Percentiles rank a stretch among this genome's conserved stretches.
Evolutionary conservation across 2,329 filamentous ascomycete species (phyloP).

Genomic region (Raffaelea albimanens): DNA sequence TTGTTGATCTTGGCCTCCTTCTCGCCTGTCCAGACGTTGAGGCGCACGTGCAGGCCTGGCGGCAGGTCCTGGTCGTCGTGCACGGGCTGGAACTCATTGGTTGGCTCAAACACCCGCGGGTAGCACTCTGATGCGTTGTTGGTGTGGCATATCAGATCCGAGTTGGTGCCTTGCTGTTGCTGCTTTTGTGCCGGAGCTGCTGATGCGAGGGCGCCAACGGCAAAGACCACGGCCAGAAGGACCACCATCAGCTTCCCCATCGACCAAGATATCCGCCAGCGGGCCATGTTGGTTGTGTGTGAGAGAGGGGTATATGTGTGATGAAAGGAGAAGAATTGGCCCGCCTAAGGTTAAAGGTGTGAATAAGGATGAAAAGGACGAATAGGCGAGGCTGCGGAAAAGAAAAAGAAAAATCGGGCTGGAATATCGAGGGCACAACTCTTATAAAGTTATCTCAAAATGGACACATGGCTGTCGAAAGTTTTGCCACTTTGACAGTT

Average conservation of each 20-base stretch:
- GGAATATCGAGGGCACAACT: too few species aligned
- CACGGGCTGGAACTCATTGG: constrained; percentile 53
- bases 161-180: background rate
- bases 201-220: background rate
- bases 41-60: constrained; percentile 53
- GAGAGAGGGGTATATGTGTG: background rate
- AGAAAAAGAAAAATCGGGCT: too few species aligned
- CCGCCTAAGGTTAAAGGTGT: too few species aligned
- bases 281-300: background rate
- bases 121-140: constrained; percentile 54
- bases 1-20: constrained; percentile 60
- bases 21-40: constrained; percentile 54
- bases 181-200: background rate
- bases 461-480: too few species aligned
- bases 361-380: too few species aligned
- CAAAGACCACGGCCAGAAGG: constrained; percentile 1
- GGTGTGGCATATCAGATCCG: constrained; percentile 55
- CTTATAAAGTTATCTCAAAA: too few species aligned
- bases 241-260: background rate
- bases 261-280: background rate
- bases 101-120: constrained; percentile 53
- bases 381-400: too few species aligned
- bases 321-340: too few species aligned
- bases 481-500: too few species aligned
- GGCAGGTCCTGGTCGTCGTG: constrained; percentile 58